Percentiles rank a stretch among this genome's conserved stretches.
Conservation (phyloP, 1,284 basidiomycete species). For the Quambalaria eucalypti region DNA sequence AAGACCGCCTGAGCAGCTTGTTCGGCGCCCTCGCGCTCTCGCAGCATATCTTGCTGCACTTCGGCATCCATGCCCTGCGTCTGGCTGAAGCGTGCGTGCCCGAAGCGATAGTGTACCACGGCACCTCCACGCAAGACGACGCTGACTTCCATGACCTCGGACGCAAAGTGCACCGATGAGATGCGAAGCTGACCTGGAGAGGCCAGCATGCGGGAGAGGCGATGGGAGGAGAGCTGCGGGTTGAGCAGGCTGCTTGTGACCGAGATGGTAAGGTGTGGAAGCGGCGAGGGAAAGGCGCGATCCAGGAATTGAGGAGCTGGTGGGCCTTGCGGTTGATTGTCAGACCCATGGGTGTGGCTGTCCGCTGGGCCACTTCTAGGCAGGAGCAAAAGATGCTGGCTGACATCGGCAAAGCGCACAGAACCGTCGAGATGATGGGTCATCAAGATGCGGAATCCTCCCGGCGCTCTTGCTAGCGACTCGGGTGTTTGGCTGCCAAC, state of each 20-base stretch:
- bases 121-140: slow-evolving; percentile 28
- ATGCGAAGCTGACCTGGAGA: slow-evolving; percentile 10
- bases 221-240: slow-evolving; percentile 16
- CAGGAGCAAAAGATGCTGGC: slow-evolving; percentile 34
- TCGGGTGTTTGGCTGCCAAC: slow-evolving; percentile 7
- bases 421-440: slow-evolving; percentile 44
- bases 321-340: background rate
- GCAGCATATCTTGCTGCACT: slow-evolving; percentile 15
- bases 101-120: slow-evolving; percentile 23
- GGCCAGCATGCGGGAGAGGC: slow-evolving; percentile 20
- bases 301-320: slow-evolving; percentile 7
- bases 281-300: slow-evolving; percentile 28
- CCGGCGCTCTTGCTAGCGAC: background rate
- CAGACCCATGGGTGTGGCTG: background rate
- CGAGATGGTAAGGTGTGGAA: slow-evolving; percentile 35
- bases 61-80: slow-evolving; percentile 21
- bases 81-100: slow-evolving; percentile 25
- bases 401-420: slow-evolving; percentile 36
- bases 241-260: slow-evolving; percentile 15
- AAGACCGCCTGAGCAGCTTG: background rate
- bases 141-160: slow-evolving; percentile 30
- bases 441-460: slow-evolving; percentile 18
- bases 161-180: slow-evolving; percentile 19
- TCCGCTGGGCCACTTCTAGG: background rate
- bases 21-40: slow-evolving; percentile 16